These are phyloP conservation scores for Mrakia hoshinonis DNA, from an alignment of 768 basidiomycete genomes.

Conservation along the genomic window DNA sequence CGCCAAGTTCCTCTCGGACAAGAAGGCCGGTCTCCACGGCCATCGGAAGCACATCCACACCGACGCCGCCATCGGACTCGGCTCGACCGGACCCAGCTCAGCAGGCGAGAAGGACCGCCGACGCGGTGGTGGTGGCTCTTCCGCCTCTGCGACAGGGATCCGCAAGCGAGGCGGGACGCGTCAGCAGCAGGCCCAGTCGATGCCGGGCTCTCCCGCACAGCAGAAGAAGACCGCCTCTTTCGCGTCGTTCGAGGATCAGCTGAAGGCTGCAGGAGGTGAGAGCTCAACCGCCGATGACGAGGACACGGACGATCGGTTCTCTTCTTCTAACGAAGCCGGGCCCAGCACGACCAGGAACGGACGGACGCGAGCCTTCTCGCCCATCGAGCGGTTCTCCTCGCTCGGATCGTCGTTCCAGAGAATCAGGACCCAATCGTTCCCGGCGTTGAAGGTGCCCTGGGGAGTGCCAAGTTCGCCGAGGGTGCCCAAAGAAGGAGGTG, in stretches of 20 bases:
- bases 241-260: background rate
- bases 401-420: slow-evolving; percentile 25
- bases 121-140: background rate
- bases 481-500: background rate
- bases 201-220: background rate
- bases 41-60: background rate
- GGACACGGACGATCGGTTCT: background rate
- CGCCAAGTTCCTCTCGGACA: slow-evolving; percentile 1
- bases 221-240: background rate
- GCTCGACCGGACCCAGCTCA: slow-evolving; percentile 4
- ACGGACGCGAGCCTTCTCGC: background rate
- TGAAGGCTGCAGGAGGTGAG: background rate
- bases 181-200: background rate
- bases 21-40: background rate
- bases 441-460: slow-evolving; percentile 18
- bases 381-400: background rate
- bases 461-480: background rate
- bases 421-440: slow-evolving; percentile 25
- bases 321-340: background rate
- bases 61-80: background rate
- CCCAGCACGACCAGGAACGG: background rate
- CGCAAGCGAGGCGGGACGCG: background rate
- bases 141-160: background rate
- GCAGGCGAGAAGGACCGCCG: background rate
- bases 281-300: background rate